These are phyloP conservation scores for Decorospora gaudefroyi DNA, from an alignment of 2,329 filamentous ascomycete species.

Conservation along the genomic window DNA sequence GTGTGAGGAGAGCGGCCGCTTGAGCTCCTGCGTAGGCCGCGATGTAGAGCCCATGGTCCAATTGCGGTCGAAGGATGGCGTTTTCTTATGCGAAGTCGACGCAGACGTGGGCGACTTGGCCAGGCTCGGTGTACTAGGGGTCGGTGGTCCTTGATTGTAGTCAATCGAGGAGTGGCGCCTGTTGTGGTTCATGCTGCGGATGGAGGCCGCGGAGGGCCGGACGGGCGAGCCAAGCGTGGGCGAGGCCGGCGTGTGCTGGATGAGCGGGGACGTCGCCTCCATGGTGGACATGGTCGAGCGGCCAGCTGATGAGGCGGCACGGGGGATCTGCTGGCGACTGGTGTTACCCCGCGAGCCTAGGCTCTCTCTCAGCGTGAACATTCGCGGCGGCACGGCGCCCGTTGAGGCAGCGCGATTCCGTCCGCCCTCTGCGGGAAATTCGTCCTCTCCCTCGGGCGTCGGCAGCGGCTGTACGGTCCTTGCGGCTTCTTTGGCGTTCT, in stretches of 20 bases:
- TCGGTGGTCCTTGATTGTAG: constrained; percentile 54
- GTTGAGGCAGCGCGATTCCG: constrained; percentile 55
- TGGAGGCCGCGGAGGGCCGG: constrained; percentile 77
- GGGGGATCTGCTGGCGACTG: constrained; percentile 35
- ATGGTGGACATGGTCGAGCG: constrained; percentile 38
- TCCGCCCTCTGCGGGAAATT: constrained; percentile 47
- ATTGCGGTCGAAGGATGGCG: constrained; percentile 62
- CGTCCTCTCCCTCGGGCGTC: constrained; percentile 31
- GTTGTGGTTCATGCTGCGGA: constrained; percentile 80
- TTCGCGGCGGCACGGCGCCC: constrained; percentile 46
- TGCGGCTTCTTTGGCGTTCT: constrained; percentile 54
- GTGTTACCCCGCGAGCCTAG: constrained; percentile 34
- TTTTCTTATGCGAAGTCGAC: constrained; percentile 55
- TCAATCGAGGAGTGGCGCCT: constrained; percentile 88
- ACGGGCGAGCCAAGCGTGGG: constrained; percentile 49
- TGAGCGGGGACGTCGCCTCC: constrained; percentile 51
- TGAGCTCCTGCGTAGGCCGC: constrained; percentile 36
- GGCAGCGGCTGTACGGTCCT: constrained; percentile 45
- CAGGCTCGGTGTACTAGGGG: constrained; percentile 25
- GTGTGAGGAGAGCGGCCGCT: constrained; percentile 42
- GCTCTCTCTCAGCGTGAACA: constrained; percentile 45
- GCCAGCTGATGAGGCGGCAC: constrained; percentile 41
- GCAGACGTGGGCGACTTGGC: constrained; percentile 27
- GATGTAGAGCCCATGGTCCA: constrained; percentile 59
- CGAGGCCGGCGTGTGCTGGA: constrained; percentile 51